Percentiles rank a stretch among this genome's conserved stretches.
These are phyloP conservation scores for Tolypocladium album DNA, from an alignment of 2,329 filamentous ascomycete genomes.

Conservation along the genomic window DNA sequence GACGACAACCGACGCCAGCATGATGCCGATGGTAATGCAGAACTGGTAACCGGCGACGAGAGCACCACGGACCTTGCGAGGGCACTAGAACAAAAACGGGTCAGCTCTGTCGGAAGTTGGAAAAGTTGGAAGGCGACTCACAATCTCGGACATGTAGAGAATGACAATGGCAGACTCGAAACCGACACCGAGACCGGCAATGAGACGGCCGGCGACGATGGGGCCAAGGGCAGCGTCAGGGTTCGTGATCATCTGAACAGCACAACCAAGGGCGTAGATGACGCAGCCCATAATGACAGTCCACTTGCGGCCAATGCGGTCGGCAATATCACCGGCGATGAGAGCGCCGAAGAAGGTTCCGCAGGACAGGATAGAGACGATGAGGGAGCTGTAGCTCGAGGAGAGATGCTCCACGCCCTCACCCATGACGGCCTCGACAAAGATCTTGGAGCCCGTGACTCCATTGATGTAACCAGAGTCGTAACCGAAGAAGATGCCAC, in stretches of 20 bases:
- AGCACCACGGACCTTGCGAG: conserved; percentile 63
- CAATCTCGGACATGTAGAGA: conserved; percentile 80
- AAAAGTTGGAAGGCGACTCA: too few relatives aligned
- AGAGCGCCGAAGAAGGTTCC: conserved; percentile 72
- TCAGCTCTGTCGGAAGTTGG: too few relatives aligned
- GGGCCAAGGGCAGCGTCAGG: conserved; percentile 39
- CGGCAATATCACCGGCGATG: conserved; percentile 66
- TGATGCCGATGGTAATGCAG: conserved; percentile 69
- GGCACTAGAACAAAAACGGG: conserved; percentile 28
- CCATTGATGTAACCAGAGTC: conserved; percentile 69
- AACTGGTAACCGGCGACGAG: conserved; percentile 79
- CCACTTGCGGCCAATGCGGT: conserved; percentile 62
- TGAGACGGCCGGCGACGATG: conserved; percentile 62
- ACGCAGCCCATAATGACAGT: conserved; percentile 61
- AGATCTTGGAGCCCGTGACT: conserved; percentile 41
- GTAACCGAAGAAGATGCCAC: conserved; percentile 70
- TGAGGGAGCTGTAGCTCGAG: conserved; percentile 38
- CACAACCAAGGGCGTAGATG: conserved; percentile 59
- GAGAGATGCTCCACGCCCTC: conserved; percentile 21
- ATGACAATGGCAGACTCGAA: conserved; percentile 74
- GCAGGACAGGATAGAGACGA: conserved; percentile 67
- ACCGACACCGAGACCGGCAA: conserved; percentile 70
- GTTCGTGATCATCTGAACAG: conserved; percentile 52
- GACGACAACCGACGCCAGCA: conserved; percentile 64
- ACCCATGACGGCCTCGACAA: conserved; percentile 41